Base-by-base conservation (phyloP, 2,329 filamentous ascomycete species). In the Scleromitrula shiraiana region DNA sequence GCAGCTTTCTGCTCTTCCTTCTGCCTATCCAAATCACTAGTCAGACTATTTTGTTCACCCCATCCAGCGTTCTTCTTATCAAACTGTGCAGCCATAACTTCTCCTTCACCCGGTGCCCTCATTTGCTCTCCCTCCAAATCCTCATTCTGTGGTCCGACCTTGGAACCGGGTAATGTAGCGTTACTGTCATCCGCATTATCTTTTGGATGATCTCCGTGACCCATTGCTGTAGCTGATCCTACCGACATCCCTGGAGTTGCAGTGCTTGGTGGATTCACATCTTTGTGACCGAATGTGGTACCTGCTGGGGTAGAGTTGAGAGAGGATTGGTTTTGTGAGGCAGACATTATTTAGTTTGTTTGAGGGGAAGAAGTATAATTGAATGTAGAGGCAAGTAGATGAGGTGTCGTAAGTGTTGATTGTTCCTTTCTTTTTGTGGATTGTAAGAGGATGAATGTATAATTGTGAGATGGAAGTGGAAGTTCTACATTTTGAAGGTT, bases 121-220 rank as follows among this genome's bases (percentile, higher is more conserved):
- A 62, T 62, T 45, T 62, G 55, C 22, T 64, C 61, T n/a, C 60
- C 61, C 3, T 63, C 54, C 2, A 64, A 46, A 49, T 64, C 62
- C 36, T 62, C 61, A 7, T 61, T 50, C 41, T 60, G 61, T 17
- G 57, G 57, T 20, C 62, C 62, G 10, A 59, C 10, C 41, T 56
- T 57, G 2, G 54, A 54, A 7, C 50, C 49, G n/a, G 61, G 48
- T 4, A 59, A 36, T 1, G 45, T 53, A 22, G 41, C 59, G 52
- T 59, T 59, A 32, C 56, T 58, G 14, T 61, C 55, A 36, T 62
- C 56, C n/a, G 56, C 59, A 19, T 60, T 55, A 40, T 61, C 61
- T 47, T 53, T 51, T 17, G 59, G 60, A 37, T 62, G 61, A 19
- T 59, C 41, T 2, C 61, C 61, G 44, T 61, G 60, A 5, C 62